These are phyloP conservation scores for Curvularia lunata DNA, from an alignment of 2,329 filamentous ascomycete genomes.

Conservation along the genomic window DNA sequence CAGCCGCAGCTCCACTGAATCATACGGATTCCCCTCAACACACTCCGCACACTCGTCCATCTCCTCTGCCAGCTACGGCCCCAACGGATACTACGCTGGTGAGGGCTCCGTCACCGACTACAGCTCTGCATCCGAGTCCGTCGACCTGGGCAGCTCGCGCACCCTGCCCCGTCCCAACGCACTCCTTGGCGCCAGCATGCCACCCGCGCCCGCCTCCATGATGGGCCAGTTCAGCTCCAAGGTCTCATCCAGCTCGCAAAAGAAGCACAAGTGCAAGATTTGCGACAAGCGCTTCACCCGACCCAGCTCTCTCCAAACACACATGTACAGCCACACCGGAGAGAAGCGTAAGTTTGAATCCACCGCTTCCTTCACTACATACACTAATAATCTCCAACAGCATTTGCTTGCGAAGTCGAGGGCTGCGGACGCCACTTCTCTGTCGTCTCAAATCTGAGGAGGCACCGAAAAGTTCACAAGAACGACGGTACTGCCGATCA, in stretches of 20 bases:
- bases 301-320: constrained; percentile 91
- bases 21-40: constrained; percentile 87
- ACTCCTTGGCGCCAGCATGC: constrained; percentile 65
- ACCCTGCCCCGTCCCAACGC: constrained; percentile 82
- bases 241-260: constrained; percentile 91
- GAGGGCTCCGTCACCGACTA: constrained; percentile 90
- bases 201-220: constrained; percentile 92
- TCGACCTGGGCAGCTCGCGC: constrained; percentile 78
- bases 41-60: constrained; percentile 90
- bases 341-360: constrained; percentile 82
- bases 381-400: no score
- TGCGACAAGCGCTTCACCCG: constrained; percentile 97
- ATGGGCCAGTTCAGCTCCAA: constrained; percentile 99
- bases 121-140: constrained; percentile 85
- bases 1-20: constrained; percentile 76
- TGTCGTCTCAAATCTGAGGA: constrained; percentile 91
- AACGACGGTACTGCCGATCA: constrained; percentile 62
- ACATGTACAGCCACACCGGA: constrained; percentile 98
- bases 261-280: constrained; percentile 99
- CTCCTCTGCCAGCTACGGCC: constrained; percentile 80
- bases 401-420: constrained; percentile 92
- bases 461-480: constrained; percentile 96
- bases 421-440: constrained; percentile 96
- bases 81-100: constrained; percentile 79
- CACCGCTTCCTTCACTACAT: no score